Base-by-base conservation (phyloP, 1,284 basidiomycete genomes). In the Gymnopus androsaceus region DNA sequence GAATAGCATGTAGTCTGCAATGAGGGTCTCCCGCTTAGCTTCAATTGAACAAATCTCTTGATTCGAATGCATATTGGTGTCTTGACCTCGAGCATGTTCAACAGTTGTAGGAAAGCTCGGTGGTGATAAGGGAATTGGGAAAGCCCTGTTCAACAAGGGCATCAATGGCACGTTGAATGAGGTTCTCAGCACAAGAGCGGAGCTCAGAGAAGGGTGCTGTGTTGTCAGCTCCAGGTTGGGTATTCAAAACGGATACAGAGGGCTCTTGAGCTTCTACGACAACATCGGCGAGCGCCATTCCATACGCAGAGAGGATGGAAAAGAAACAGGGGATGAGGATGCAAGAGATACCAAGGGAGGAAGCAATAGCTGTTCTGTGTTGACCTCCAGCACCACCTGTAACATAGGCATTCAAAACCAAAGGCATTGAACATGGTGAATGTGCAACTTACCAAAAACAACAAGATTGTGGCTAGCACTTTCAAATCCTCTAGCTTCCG, bases 221-320 rank as follows among this genome's bases (percentile, higher is more conserved):
- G 30, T 47, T 47, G 28, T 47, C 45, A 7, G 45, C 30, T 11
- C 14, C 45, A 2, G 19, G 28, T 19, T 17, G 45, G 7, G 45
- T 31, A 19, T 47, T 19, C 8, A 47, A 15, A 17, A 47, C 45
- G 12, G 2, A 31, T n/a, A 30, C 30, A 19, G 45, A 47, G 5
- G 48, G 49, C 28, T 45, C 34, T 17, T 44, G 40, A 21, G 15
- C 7, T 23, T 55, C 54, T 7, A 25, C 58, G 80, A 79, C 82
- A 72, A 56, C 44, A 67, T 93, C 88, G 1, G 91, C 88, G 14
- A 92, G 74, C 7, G 87, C 85, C 41, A 91, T 80, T 0, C 91
- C 91, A 61, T 90, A 94, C 0, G 91, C 91, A 2, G 86, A 89
- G 9, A 93, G 73, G 57, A 91, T 88, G 7, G 84, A 90, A 19